Conservation (phyloP, 2,329 filamentous ascomycete species). For the Colletotrichum sansevieriae region DNA sequence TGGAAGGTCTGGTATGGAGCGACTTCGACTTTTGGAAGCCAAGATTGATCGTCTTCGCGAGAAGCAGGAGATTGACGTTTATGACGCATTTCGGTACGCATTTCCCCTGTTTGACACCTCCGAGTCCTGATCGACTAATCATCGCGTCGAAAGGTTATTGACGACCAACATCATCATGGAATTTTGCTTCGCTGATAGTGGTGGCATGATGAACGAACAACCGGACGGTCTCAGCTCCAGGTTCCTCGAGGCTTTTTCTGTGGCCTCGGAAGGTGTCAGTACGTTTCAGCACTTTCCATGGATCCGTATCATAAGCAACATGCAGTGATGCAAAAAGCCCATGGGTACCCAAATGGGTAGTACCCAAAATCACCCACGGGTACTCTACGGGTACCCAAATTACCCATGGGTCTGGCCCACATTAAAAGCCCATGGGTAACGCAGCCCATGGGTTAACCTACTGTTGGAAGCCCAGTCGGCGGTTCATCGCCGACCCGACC, state of each 20-base stretch:
- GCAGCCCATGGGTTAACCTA: too few relatives aligned
- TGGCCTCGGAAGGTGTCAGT: not conserved
- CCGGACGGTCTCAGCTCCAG: not conserved
- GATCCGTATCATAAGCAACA: not conserved
- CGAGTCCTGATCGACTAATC: not conserved
- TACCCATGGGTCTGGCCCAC: too few relatives aligned
- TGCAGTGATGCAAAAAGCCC: too few relatives aligned
- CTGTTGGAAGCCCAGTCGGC: too few relatives aligned
- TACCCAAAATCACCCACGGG: too few relatives aligned
- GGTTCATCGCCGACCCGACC: too few relatives aligned
- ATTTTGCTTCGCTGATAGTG: not conserved
- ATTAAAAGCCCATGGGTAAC: too few relatives aligned
- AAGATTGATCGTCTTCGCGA: slow-evolving; percentile 9
- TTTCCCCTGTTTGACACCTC: not conserved
- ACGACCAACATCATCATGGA: slow-evolving; percentile 17
- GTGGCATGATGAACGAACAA: slow-evolving; percentile 7
- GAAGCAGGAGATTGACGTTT: slow-evolving; percentile 1
- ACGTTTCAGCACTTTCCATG: not conserved
- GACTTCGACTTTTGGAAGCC: not conserved
- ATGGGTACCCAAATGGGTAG: too few relatives aligned
- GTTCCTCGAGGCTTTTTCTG: not conserved
- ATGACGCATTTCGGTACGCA: slow-evolving; percentile 6
- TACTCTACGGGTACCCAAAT: too few relatives aligned
- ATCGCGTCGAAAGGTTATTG: not conserved
- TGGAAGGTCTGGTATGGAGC: slow-evolving; percentile 9